Evolutionary conservation across 129 eudicot species (phyloP), one percentile per base, ranked within the genome.

Genomic region (Heracleum sosnowskyi): DNA sequence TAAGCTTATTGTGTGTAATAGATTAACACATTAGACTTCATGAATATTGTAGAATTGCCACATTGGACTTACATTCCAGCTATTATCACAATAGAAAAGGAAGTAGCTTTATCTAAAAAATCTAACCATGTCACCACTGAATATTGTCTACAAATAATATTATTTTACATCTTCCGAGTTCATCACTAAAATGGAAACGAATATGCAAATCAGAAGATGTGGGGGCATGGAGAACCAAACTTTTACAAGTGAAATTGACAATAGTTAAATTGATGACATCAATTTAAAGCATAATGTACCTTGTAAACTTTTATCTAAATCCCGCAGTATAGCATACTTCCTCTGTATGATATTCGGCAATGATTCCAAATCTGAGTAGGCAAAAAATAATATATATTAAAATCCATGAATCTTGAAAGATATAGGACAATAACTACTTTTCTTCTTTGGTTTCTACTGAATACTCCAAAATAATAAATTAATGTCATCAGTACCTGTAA

Each of bases 281-380:
- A 16, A 79, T 69, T 12, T 24, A 74, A 71, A 73, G 66, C 76
- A 84, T 81, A 26, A 26, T 60, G 68, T 60, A 93, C 98, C 98
- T 80, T 87, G 96, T 74, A 93, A 83, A 77, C 98, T 93, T 82
- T 90, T 88, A 89, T 93, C 98, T 84, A 93, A 79, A 79, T 93
- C 96, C 22, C 94, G 90, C 79, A 93, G 77, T 64, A 93, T 77
- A 2, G 93, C 92, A 51, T 93, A 93, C 83, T 93, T 93, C 91
- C 92, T 88, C 78, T 86, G 98, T 76, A 93, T 78, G 51, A 86
- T 88, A 76, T 83, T 84, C 45, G 98, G 98, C 80, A 93, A 64
- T 28, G 89, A 90, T 85, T 90, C 98, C 82, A 93, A 83, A 89
- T 89, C 98, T 93, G 86, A 33, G 28, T 16, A 69, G n/a, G 40